These are phyloP conservation scores for Glebionis coronaria DNA, from an alignment of 129 eudicot genomes.

Conservation along the genomic window DNA sequence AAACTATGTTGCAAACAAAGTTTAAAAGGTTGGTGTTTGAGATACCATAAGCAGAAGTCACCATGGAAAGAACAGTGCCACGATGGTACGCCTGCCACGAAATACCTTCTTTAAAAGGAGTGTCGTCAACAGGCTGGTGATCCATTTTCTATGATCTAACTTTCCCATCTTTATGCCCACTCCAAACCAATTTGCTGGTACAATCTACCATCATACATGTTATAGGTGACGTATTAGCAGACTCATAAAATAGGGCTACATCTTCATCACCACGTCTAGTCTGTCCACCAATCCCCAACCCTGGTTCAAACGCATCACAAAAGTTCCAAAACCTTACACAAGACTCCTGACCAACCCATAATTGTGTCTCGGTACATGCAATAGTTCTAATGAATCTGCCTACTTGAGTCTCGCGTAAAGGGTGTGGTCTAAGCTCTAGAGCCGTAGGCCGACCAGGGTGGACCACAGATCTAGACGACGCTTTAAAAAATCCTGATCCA, in stretches of 20 bases:
- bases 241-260: slow-evolving; percentile 82
- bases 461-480: slow-evolving; percentile 69
- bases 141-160: slow-evolving; percentile 91
- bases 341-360: slow-evolving; percentile 94
- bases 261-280: slow-evolving; percentile 87
- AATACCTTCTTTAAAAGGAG: slow-evolving; percentile 68
- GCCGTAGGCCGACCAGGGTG: slow-evolving; percentile 82
- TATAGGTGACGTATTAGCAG: slow-evolving; percentile 68
- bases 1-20: not conserved
- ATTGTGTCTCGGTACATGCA: slow-evolving; percentile 76
- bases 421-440: slow-evolving; percentile 91
- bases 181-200: slow-evolving; percentile 81
- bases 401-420: slow-evolving; percentile 87
- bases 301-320: slow-evolving; percentile 61
- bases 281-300: slow-evolving; percentile 64
- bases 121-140: slow-evolving; percentile 43
- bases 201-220: slow-evolving; percentile 71
- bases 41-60: slow-evolving; percentile 75
- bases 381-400: slow-evolving; percentile 78
- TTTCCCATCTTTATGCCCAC: slow-evolving; percentile 96
- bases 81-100: slow-evolving; percentile 91
- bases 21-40: too few species aligned
- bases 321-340: slow-evolving; percentile 98
- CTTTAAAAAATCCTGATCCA: slow-evolving; percentile 61
- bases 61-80: slow-evolving; percentile 69